A percentile compares a stretch with the other conserved stretches of the same genome.
Conservation (phyloP, 371 early-diverging fungal genomes). For the Apophysomyces ossiformis region DNA sequence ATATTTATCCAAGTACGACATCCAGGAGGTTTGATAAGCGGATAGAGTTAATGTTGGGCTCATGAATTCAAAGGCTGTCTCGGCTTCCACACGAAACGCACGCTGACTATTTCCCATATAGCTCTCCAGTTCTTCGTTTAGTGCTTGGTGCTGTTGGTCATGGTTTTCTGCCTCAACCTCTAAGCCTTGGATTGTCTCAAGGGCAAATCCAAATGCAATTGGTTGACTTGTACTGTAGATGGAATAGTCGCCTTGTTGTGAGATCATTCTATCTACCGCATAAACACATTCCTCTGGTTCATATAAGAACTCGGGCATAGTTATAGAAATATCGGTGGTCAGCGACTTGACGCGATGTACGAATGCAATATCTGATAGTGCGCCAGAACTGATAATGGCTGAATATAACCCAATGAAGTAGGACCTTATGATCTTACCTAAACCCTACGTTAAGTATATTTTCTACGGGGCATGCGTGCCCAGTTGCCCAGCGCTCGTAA, state of each 20-base stretch:
- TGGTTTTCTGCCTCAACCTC: neutral
- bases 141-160: neutral
- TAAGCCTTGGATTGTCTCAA: neutral
- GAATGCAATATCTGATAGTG: slow-evolving; percentile 43
- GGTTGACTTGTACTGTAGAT: neutral
- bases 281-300: slow-evolving; percentile 4
- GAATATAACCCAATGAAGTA: neutral
- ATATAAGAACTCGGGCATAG: slow-evolving; percentile 34
- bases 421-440: slow-evolving; percentile 28
- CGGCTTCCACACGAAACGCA: neutral
- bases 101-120: neutral
- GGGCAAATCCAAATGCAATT: neutral
- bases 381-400: slow-evolving; percentile 31
- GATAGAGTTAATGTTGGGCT: neutral
- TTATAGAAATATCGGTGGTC: slow-evolving; percentile 29
- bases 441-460: slow-evolving; percentile 48
- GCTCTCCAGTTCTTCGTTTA: neutral
- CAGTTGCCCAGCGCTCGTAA: slow-evolving; percentile 52
- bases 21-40: slow-evolving; percentile 24
- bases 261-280: neutral
- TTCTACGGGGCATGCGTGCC: slow-evolving; percentile 35
- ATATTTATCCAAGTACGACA: slow-evolving; percentile 15
- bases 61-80: neutral
- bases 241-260: neutral
- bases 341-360: slow-evolving; percentile 41